Base-by-base conservation (phyloP, 257 asterid species). In the Solanum sitiens region DNA sequence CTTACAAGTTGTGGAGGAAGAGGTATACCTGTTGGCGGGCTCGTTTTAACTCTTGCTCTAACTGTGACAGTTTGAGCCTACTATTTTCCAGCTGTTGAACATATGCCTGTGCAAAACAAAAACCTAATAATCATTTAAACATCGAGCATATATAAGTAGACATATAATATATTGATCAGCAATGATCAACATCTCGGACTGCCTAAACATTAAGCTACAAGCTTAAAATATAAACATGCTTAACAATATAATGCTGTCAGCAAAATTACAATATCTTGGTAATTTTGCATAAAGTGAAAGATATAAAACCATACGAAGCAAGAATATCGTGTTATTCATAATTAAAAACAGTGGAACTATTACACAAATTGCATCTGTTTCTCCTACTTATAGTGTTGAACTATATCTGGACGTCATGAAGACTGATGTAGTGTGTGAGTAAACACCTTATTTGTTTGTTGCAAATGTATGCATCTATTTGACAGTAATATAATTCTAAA, bases 61-160 rank as follows among this genome's bases (percentile, higher is more conserved):
- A 93, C 77, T 96, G 94, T 15, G 97, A 84, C 59, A 97, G 99
- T 91, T 85, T 94, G 75, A 92, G 88, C 74, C 98, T 93, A 87
- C 99, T 94, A 87, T 83, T 97, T 91, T 97, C 99, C 15, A 97
- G 95, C 86, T 96, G 98, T 88, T 96, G 98, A 90, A 97, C 98
- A 86, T 97, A 97, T 13, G 95, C 99, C 99, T 97, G 86, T 63
- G 85, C 85, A 84, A 86, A 89, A 65, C 35, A 91, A 86, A 86
- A 63, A 83, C 80, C 16, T 67, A 67, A 33, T 20, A 8, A 87
- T 76, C 87, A 90, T 70, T 83, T 84, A 86, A 47, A 56, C 83
- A 87, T 86, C 39, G 6, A 59, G 40, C 45, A 72, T 67, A 87
- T 27, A 23, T 14, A 42, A 3, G 74, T 33, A 86, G 30, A 53